Percentiles rank a stretch among this genome's conserved stretches.
Evolutionary conservation across 2,329 filamentous ascomycete genomes (phyloP).

Genomic region (Thielaviopsis cerberus): DNA sequence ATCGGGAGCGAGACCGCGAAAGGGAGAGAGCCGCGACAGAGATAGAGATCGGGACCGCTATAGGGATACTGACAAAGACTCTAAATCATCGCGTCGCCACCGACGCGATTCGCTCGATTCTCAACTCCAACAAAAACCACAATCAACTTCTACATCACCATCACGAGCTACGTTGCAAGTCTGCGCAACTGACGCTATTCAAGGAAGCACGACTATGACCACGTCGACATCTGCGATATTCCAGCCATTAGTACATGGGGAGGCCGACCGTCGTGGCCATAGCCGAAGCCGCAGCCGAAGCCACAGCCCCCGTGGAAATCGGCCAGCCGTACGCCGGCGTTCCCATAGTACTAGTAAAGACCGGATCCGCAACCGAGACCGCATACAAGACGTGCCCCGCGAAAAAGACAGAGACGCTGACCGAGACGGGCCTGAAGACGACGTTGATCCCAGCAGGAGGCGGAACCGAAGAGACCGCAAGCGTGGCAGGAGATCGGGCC

Average conservation of each 20-base stretch:
- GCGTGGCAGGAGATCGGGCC: background rate
- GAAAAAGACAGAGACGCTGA: constrained; percentile 19
- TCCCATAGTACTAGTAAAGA: constrained; percentile 6
- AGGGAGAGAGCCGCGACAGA: constrained; percentile 4
- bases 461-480: constrained; percentile 5
- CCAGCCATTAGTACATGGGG: background rate
- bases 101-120: constrained; percentile 4
- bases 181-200: background rate
- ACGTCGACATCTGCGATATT: background rate
- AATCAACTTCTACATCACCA: constrained; percentile 3
- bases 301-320: background rate
- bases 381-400: constrained; percentile 20
- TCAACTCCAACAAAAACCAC: background rate
- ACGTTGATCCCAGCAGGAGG: constrained; percentile 13
- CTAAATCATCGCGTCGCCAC: constrained; percentile 2
- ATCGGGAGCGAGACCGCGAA: constrained; percentile 3
- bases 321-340: background rate
- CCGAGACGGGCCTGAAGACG: constrained; percentile 17
- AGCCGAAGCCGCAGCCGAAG: constrained; percentile 3
- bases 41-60: background rate
- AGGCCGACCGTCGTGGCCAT: background rate
- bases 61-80: background rate
- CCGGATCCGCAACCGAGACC: constrained; percentile 8
- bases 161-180: background rate
- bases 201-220: background rate